phyloP scores from a whole-genome alignment of 768 basidiomycete species.

The Lentinula boryana region DNA sequence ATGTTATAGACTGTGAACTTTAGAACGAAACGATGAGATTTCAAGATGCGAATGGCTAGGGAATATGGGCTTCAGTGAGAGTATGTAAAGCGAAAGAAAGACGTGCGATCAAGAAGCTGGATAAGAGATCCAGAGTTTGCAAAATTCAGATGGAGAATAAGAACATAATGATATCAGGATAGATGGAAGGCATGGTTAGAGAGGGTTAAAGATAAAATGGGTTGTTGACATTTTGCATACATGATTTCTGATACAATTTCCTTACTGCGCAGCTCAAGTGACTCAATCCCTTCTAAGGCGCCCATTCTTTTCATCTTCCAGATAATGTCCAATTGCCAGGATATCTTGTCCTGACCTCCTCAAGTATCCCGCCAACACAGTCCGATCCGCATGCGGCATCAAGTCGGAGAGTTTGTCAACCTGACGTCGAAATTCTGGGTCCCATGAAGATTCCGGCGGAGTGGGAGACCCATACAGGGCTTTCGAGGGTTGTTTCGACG shows the following conservation, averaged over 20 bases:
- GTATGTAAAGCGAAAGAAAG: background rate
- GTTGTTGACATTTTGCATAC: too few relatives aligned
- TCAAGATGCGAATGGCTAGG: background rate
- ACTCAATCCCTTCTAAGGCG: conserved; percentile 29
- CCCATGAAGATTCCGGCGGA: conserved; percentile 6
- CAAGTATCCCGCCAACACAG: conserved; percentile 64
- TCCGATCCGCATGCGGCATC: conserved; percentile 67
- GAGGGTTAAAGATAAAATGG: too few relatives aligned
- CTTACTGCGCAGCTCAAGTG: background rate
- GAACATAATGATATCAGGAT: background rate
- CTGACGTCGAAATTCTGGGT: conserved; percentile 56
- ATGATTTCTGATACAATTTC: background rate
- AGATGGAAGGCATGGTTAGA: background rate
- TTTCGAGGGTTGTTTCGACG: background rate
- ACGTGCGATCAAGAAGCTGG: background rate
- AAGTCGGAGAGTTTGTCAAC: conserved; percentile 68
- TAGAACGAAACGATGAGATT: background rate
- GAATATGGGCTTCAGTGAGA: background rate
- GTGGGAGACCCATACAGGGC: background rate
- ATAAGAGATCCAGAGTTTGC: background rate
- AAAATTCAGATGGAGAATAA: background rate
- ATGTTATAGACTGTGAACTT: background rate
- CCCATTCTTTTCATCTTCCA: conserved; percentile 81
- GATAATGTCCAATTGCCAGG: conserved; percentile 79
- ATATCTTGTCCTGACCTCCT: conserved; percentile 74